Base-by-base conservation (phyloP, 805 yeast genomes). In the Suhomyces faveliae region DNA sequence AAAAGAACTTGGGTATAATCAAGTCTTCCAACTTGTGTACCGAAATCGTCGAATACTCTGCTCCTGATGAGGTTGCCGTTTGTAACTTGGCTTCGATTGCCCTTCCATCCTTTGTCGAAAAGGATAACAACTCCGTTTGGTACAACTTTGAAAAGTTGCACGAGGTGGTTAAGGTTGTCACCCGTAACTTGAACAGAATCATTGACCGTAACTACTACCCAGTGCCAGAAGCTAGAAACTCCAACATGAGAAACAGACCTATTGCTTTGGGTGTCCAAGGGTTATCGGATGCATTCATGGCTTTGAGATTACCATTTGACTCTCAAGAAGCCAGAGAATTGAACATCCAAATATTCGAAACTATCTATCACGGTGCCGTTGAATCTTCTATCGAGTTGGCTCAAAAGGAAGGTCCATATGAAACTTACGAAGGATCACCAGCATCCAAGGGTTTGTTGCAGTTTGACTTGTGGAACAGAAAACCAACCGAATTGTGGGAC, bases 201-300 rank as follows among this genome's bases (percentile, higher is more conserved):
- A 92, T 92, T 50, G 97, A 92, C 71, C 80, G 85, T 53, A 88
- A 90, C 62, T 76, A 73, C 63, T 92, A 92, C 64, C 98, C 99
- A 4, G 84, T 88, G 20, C 80, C 77, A 45, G 86, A 81, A 54
- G 92, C 98, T 4, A 77, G 76, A 59, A 61, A 52, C 40, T 88
- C 97, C 13, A 92, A 94, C 67, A 70, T 80, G 76, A 83, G 82
- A 61, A 86, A 92, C 67, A 78, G 99, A 58, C 98, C 99, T 17
- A 81, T 92, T 59, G 97, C 97, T n/a, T 70, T 92, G 19, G 99
- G 99, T 56, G 97, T 92, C n/a, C 97, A 92, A 68, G 99, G 99
- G 49, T 75, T 92, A 46, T 97, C 98, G 23, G 98, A 92, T 67
- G 76, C 85, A 1, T 92, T 89, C 67, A 80, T 89, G 77, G 75